Evolutionary conservation across 176 grass and related monocot genomes (phyloP).

Genomic region (Triticum dicoccoides): DNA sequence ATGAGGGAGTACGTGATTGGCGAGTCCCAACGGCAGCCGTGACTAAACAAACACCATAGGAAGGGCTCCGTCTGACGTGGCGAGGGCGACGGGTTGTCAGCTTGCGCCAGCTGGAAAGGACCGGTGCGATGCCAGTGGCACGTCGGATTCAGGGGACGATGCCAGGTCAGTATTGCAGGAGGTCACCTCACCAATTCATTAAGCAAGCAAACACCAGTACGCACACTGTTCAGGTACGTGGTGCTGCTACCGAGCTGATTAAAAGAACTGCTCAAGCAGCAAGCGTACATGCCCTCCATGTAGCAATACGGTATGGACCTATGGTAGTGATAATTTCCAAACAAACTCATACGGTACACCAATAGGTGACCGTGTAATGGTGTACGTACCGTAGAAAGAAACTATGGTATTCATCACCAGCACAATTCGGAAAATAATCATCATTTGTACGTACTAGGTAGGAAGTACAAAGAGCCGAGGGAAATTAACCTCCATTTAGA

Average conservation of each 20-base stretch:
- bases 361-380: too few relatives aligned
- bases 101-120: slow-evolving; percentile 6
- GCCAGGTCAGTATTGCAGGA: slow-evolving; percentile 47
- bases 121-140: slow-evolving; percentile 29
- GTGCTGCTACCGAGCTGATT: background rate
- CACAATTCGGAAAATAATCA: background rate
- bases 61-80: slow-evolving; percentile 18
- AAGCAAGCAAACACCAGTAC: background rate
- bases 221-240: background rate
- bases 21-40: slow-evolving; percentile 15
- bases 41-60: slow-evolving; percentile 1
- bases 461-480: too few relatives aligned
- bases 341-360: too few relatives aligned
- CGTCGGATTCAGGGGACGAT: slow-evolving; percentile 52
- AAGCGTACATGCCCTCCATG: too few relatives aligned
- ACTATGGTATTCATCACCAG: too few relatives aligned
- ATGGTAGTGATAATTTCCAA: too few relatives aligned
- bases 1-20: background rate
- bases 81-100: slow-evolving; percentile 35
- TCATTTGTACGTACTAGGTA: background rate
- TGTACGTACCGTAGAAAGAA: too few relatives aligned
- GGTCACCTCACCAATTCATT: background rate
- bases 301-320: background rate
- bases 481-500: too few relatives aligned
- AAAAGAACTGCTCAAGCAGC: too few relatives aligned